Evolutionary conservation across 1,284 basidiomycete genomes (phyloP), one percentile per base, ranked within the genome.

Genomic region (Fomitopsis palustris): DNA sequence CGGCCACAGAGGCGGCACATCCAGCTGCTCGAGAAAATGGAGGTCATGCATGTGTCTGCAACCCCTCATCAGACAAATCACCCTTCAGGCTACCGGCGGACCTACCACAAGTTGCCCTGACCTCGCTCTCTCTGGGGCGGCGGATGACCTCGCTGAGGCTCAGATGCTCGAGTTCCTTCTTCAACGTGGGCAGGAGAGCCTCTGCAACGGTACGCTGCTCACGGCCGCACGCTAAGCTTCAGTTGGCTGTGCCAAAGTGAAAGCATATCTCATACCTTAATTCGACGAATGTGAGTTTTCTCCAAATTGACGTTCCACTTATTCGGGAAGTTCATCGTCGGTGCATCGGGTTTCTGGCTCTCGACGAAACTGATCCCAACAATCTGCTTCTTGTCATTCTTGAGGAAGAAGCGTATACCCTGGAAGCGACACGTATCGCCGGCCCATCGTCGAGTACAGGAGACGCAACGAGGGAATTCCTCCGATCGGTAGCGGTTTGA

Each of bases 1-100:
- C 93, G 86, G 1, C 94, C 95, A 71, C 95, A 98, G n/a, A 83
- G 71, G 9, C 85, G 81, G 72, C 95, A 98, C 81, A 95, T 90
- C 85, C 89, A 97, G 59, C 86, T 92, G 59, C 87, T 88, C 6
- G 89, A 89, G 72, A 97, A 96, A 60, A 98, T 86, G 16, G 93
- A 94, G 3, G 93, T 95, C 76, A 92, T 89, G 72, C 96, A 98
- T 2, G 90, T 93, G 74, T 98, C 94, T 94, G 67, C 21, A 5
- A 23, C 25, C 29, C 56, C 23, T 47, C 12, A 38, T 53, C 4
- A 57, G 45, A 21, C 37, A 57, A 31, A 7, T 43, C 56, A 4
- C 7, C 57, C 35, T 59, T 12, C 47, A 53, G 57, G 51, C 53
- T 47, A 21, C 47, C 35, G 58, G 35, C 27, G 49, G 16, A 77